These are phyloP conservation scores for Groenewaldozyma sp. DNA, from an alignment of 1,139 yeast species.

Conservation along the genomic window DNA sequence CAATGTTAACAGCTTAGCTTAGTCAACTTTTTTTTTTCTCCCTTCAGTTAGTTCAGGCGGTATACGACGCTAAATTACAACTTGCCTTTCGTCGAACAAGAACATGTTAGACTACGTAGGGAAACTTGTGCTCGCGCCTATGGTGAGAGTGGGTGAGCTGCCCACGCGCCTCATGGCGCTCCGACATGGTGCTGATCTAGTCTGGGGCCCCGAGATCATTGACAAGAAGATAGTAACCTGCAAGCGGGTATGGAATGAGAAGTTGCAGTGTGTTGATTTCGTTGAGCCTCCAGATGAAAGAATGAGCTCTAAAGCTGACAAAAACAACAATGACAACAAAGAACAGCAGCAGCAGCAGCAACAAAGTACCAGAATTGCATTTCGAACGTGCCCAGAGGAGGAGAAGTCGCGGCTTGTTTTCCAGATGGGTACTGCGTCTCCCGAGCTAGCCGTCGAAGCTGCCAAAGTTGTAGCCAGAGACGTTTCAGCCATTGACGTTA, in stretches of 20 bases:
- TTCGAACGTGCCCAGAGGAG: slow-evolving; percentile 56
- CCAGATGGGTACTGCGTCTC: slow-evolving; percentile 82
- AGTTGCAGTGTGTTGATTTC: slow-evolving; percentile 28
- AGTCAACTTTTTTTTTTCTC: background rate
- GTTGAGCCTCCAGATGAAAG: slow-evolving; percentile 30
- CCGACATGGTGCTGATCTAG: slow-evolving; percentile 82
- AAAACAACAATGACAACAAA: slow-evolving; percentile 33
- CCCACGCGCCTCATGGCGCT: slow-evolving; percentile 78
- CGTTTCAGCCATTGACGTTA: slow-evolving; percentile 87
- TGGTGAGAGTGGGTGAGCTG: slow-evolving; percentile 89
- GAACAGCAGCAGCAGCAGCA: too few species aligned
- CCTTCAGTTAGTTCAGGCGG: background rate
- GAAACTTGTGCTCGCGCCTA: slow-evolving; percentile 82
- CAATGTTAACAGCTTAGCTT: background rate
- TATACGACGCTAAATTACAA: background rate
- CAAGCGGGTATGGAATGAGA: slow-evolving; percentile 52
- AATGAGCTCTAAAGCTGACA: slow-evolving; percentile 31
- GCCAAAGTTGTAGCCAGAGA: slow-evolving; percentile 65
- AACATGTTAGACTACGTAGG: slow-evolving; percentile 44
- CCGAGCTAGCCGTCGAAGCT: slow-evolving; percentile 80
- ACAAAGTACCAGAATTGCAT: slow-evolving; percentile 40
- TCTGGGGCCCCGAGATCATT: slow-evolving; percentile 91
- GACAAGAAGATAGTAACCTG: slow-evolving; percentile 76
- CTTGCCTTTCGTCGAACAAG: too few species aligned
- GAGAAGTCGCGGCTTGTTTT: slow-evolving; percentile 65